Evolutionary conservation across 2,329 filamentous ascomycete species (phyloP).

Genomic region (Biscogniauxia mediterranea): DNA sequence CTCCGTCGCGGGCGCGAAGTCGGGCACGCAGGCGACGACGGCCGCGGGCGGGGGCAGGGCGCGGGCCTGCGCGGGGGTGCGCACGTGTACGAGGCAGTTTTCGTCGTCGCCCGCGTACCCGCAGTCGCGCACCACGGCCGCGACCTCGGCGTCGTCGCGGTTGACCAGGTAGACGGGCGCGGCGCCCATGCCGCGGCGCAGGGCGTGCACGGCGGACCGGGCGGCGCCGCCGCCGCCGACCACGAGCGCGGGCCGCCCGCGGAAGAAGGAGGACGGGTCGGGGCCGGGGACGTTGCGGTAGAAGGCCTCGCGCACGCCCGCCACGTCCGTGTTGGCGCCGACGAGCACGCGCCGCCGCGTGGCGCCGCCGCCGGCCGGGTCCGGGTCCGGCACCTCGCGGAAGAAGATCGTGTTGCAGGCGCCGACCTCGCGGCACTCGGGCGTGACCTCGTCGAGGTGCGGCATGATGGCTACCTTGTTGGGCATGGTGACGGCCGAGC

Average conservation of each 20-base stretch:
- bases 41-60: constrained; percentile 62
- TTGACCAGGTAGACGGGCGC: constrained; percentile 75
- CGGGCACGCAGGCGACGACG: constrained; percentile 72
- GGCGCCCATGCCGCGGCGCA: constrained; percentile 67
- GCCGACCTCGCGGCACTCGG: constrained; percentile 70
- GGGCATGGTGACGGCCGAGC: constrained; percentile 74
- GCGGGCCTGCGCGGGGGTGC: constrained; percentile 58
- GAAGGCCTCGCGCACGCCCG: constrained; percentile 75
- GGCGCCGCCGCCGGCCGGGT: constrained; percentile 13
- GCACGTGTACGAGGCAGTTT: constrained; percentile 60
- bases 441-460: constrained; percentile 70
- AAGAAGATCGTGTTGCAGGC: constrained; percentile 80
- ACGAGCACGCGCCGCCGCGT: constrained; percentile 55
- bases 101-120: constrained; percentile 55
- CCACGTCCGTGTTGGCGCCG: constrained; percentile 79
- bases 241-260: constrained; percentile 65
- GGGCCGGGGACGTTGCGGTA: constrained; percentile 50
- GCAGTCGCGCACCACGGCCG: constrained; percentile 65
- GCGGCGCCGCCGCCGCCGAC: constrained; percentile 78
- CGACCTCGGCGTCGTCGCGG: constrained; percentile 66
- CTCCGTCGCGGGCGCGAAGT: constrained; percentile 66
- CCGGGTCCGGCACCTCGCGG: constrained; percentile 38
- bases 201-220: constrained; percentile 73
- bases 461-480: constrained; percentile 76
- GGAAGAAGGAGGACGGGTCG: constrained; percentile 48